Evolutionary conservation across 306 rosid species (phyloP), one percentile per base, ranked within the genome.

Genomic region (Vigna nakashimae): DNA sequence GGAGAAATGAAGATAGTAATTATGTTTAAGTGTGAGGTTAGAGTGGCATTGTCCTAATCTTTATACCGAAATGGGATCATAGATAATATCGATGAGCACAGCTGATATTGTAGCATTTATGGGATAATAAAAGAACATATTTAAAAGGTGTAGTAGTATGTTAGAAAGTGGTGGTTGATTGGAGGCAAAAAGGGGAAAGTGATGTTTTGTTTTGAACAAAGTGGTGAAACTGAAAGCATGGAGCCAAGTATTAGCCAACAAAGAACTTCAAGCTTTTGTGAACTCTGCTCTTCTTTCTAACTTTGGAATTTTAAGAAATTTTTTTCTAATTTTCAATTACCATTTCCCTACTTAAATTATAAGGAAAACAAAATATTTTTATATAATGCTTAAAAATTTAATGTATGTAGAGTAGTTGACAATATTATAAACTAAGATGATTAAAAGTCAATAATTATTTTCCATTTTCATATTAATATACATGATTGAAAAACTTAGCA

Each of bases 71-170:
- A 66, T 12, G 36, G 16, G 13, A 17, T 14, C 73, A 68, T 68
- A 22, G 73, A 15, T 45, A 68, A 68, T 69, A 69, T 26, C 59
- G 59, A 69, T 28, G 1, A 30, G 6, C 49, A n/a, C 66, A 72
- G 16, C 67, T 57, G 77, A 73, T 53, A 55, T 55, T 36, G 76
- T 55, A 53, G 76, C 76, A 13, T 53, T 72, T 4, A 55, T 32
- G 38, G 32, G 50, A 46, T 7, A 67, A 67, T 67, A 45, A 67
- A 69, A 9, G 73, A 46, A 43, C 1, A 8, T 28, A 82, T 79
- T 20, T 22, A 30, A 76, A 53, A 38, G 15, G 2, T 6, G 8
- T 5, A 17, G 8, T 5, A 17, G 26, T 26, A 11, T 46, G 40
- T 16, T 74, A 46, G 28, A 26, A 43, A 3, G 58, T 4, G n/a